Base-by-base conservation (phyloP, 352 stramenopile genomes). In the Globisporangium yorkense region DNA sequence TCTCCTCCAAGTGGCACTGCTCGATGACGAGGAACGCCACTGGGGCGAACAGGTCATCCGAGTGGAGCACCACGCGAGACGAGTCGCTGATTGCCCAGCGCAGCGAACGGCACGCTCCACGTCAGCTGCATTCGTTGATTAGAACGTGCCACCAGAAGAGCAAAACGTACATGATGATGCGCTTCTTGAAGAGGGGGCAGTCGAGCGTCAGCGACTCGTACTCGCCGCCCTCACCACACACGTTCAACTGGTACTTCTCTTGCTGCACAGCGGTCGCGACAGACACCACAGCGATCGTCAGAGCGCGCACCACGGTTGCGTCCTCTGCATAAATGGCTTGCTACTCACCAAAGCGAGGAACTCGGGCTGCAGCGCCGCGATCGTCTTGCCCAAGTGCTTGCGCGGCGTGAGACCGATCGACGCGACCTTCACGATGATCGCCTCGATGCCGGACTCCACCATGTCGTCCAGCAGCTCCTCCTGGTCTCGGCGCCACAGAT, bases 161-260 rank as follows among this genome's bases (percentile, higher is more conserved):
- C 0, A 21, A 12, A 15, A 65, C 71, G 27, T 88, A 94, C 80
- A 97, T 80, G 48, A 96, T 83, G 55, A 98, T 95, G 16, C 90
- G 77, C 64, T 97, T 92, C 61, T 96, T 92, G 59, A 99, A 98
- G 3, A 97, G 72, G 27, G 94, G 92, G 67, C 90, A 99, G 80
- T 99, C 94, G n/a, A 99, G 68, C 27, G 98, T 98, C 33, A 99
- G 77, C 2, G 96, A 98, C 80, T 99, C 97, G 80, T 99, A 99
- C 73, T 99, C 97, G 20, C 97, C 97, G 41, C 97, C 97, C 82
- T 99, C 97, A 16, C 97, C 97, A 43, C 96, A 99, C 8, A 99
- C 86, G 68, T 99, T 97, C 66, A 99, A 94, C 56, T 97, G 92
- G 71, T 97, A 99, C 57, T 96, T 90, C 21, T 97, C 77, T 71